Conservation (phyloP, 2,329 filamentous ascomycete species). For the Podosphaera fusca region DNA sequence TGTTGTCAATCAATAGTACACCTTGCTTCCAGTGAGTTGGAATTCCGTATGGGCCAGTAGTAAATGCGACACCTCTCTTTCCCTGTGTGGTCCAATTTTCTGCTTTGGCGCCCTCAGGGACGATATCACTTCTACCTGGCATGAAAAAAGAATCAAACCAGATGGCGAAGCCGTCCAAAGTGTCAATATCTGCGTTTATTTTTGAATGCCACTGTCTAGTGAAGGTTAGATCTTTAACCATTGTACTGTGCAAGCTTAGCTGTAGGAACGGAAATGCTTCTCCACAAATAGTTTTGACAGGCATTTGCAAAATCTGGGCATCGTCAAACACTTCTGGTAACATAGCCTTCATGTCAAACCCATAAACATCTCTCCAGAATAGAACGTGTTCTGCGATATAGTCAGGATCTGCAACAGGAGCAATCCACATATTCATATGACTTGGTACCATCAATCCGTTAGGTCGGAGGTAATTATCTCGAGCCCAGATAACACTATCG, state of each 20-base stretch:
- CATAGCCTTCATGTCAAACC: conserved; percentile 88
- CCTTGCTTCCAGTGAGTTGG: conserved; percentile 85
- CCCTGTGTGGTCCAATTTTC: conserved; percentile 34
- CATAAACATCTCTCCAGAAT: conserved; percentile 86
- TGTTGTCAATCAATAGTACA: conserved; percentile 40
- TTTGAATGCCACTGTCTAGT: conserved; percentile 40
- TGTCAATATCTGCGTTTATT: conserved; percentile 36
- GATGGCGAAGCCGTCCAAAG: conserved; percentile 66
- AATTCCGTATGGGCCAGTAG: conserved; percentile 54
- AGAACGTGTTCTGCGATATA: conserved; percentile 55
- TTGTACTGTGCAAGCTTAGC: conserved; percentile 54
- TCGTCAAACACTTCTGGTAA: conserved; percentile 61
- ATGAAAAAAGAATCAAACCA: conserved; percentile 94
- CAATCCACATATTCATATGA: conserved; percentile 61
- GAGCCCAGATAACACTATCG: conserved; percentile 69
- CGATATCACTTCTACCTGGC: conserved; percentile 26
- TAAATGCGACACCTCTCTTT: conserved; percentile 54
- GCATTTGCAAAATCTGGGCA: conserved; percentile 52
- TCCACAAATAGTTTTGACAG: conserved; percentile 34
- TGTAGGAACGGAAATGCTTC: conserved; percentile 43
- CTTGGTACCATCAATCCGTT: conserved; percentile 71
- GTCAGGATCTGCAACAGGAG: conserved; percentile 55
- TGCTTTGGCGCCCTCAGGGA: conserved; percentile 30
- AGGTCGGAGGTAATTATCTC: conserved; percentile 63
- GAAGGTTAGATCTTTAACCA: conserved; percentile 52